phyloP scores from a whole-genome alignment of 2,329 filamentous ascomycete genomes.

The Penicillium sp. region DNA sequence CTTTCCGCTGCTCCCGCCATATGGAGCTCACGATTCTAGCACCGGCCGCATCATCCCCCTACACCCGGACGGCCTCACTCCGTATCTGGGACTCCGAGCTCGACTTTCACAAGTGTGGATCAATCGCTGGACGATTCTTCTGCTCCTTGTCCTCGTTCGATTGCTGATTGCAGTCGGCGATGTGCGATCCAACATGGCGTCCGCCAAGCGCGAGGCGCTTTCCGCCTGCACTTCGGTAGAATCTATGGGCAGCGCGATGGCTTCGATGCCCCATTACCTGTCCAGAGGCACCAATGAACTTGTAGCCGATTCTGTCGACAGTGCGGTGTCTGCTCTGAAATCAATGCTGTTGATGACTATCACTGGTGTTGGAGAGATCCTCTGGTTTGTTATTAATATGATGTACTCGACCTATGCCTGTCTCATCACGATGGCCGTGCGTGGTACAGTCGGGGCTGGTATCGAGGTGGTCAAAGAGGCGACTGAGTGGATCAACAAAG shows the following conservation, averaged over 20 bases:
- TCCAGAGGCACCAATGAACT: slow-evolving; percentile 85
- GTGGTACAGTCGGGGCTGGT: slow-evolving; percentile 73
- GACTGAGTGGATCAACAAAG: slow-evolving; percentile 60
- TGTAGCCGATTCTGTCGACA: slow-evolving; percentile 76
- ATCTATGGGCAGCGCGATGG: slow-evolving; percentile 90
- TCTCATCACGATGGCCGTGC: slow-evolving; percentile 79
- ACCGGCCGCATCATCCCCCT: slow-evolving; percentile 57
- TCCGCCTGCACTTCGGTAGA: slow-evolving; percentile 91
- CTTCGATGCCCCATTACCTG: slow-evolving; percentile 96
- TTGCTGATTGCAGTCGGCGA: slow-evolving; percentile 73
- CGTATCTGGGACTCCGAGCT: slow-evolving; percentile 86
- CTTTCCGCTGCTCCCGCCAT: slow-evolving; percentile 43
- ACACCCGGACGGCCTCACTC: slow-evolving; percentile 72
- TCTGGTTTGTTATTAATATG: slow-evolving; percentile 90
- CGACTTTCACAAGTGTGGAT: slow-evolving; percentile 95
- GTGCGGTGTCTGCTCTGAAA: slow-evolving; percentile 77
- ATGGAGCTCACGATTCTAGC: slow-evolving; percentile 49
- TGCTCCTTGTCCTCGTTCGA: slow-evolving; percentile 80
- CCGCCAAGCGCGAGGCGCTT: slow-evolving; percentile 78
- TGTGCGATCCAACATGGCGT: slow-evolving; percentile 71
- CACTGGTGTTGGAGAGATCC: slow-evolving; percentile 80
- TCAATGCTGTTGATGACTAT: slow-evolving; percentile 75
- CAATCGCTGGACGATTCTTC: slow-evolving; percentile 92
- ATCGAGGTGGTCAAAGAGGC: slow-evolving; percentile 63
- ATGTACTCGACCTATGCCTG: slow-evolving; percentile 89